A percentile compares a stretch with the other conserved stretches of the same genome.
Evolutionary conservation across 2,329 filamentous ascomycete species (phyloP).

Genomic region (Aotearoamyces nothofagi): DNA sequence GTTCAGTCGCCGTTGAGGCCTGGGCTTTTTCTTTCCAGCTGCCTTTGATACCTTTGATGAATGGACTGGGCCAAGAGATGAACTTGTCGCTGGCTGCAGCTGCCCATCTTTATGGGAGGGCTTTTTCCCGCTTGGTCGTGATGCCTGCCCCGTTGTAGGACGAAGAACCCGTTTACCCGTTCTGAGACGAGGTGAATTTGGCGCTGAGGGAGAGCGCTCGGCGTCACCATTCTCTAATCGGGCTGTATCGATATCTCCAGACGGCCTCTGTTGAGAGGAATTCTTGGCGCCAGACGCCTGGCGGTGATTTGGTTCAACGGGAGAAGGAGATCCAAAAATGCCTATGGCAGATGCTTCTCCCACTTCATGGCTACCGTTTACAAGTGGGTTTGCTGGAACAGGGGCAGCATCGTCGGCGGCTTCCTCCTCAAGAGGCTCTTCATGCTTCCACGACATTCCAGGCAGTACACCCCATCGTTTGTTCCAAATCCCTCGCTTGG

Average conservation of each 20-base stretch:
- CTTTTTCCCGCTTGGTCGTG: conserved; percentile 6
- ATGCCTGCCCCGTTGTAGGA: conserved; percentile 6
- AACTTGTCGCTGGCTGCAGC: conserved; percentile 5
- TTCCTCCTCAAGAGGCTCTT: conserved; percentile 11
- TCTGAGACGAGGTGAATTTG: conserved; percentile 7
- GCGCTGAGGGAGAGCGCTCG: conserved; percentile 7
- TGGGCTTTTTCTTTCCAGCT: conserved; percentile 9
- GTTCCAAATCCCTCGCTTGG: conserved; percentile 16
- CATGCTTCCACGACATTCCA: conserved; percentile 19
- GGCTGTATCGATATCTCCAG: conserved; percentile 5
- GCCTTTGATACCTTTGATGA: conserved; percentile 11
- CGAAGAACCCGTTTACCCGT: conserved; percentile 7
- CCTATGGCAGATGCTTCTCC: conserved; percentile 7
- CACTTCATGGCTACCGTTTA: conserved; percentile 9
- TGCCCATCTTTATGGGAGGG: conserved; percentile 3
- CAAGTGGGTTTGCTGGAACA: conserved; percentile 8
- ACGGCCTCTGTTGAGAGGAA: conserved; percentile 5
- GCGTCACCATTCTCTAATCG: conserved; percentile 7
- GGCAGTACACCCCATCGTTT: conserved; percentile 16
- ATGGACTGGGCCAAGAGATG: conserved; percentile 9
- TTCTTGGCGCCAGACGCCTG: conserved; percentile 4
- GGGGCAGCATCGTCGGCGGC: conserved; percentile 4
- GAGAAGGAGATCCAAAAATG: conserved; percentile 8
- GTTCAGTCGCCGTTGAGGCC: conserved; percentile 4
- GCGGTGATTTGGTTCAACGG: conserved; percentile 7